Evolutionary conservation across 768 basidiomycete genomes (phyloP), one percentile per base, ranked within the genome.

Genomic region (Porphyrellus cyaneotinctus): DNA sequence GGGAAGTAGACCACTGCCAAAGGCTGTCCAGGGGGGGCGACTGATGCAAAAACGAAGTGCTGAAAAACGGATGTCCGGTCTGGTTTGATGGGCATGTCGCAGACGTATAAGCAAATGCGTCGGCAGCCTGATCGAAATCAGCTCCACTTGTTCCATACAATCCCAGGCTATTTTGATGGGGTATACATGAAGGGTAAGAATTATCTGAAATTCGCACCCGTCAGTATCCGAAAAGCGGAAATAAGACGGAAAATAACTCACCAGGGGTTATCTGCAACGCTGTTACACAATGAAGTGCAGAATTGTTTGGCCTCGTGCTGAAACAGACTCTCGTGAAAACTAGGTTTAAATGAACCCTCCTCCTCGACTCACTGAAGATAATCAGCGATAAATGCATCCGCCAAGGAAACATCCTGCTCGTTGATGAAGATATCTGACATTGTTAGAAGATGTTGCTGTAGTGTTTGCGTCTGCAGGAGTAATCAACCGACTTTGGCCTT

Each of bases 401-500:
- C 28, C 2, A 8, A 39, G 23, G 51, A 15, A 14, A 3, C 26
- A 11, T 12, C 3, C 13, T 45, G 44, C 7, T 46, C 47, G 17
- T 45, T 2, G 36, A 41, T 49, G 35, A 15, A 2, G 22, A 30
- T 9, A 30, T 15, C 36, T 9, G 20, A 42, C 57, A 59, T 53
- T 37, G 49, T 35, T 30, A 14, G 18, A 9, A 0, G 2, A 22
- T 47, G 6, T 9, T 38, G 26, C 6, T 35, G 42, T 28, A 28
- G 23, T 9, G n/a, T n/a, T 28, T 36, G 33, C 14, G 13, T 31
- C 41, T 6, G 9, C 2, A 8, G 1, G 18, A 23, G 5, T 23
- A 17, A 15, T 39, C 9, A 11, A 37, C 6, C 17, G 2, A 9
- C 23, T 26, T 50, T n/a, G n/a, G n/a, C 38, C 57, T 56, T 63